These are phyloP conservation scores for Claviceps cyperi DNA, from an alignment of 2,329 filamentous ascomycete genomes.

Conservation along the genomic window DNA sequence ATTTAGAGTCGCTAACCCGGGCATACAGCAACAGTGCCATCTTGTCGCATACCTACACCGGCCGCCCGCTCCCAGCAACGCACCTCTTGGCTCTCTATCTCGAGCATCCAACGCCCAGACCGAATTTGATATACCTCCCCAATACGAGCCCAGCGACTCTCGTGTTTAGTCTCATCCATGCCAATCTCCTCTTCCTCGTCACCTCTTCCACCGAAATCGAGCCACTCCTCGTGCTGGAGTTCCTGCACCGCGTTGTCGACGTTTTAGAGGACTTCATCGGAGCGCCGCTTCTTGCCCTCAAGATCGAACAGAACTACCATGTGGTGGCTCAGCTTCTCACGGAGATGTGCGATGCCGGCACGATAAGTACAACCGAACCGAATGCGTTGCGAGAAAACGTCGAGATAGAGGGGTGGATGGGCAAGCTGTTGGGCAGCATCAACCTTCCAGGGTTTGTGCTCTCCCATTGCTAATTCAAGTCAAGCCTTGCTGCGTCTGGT, in stretches of 20 bases:
- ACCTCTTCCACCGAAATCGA: constrained; percentile 79
- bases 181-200: constrained; percentile 72
- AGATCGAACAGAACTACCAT: constrained; percentile 84
- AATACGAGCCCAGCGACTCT: constrained; percentile 74
- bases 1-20: neutral
- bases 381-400: constrained; percentile 86
- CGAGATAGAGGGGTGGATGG: constrained; percentile 80
- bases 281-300: constrained; percentile 67
- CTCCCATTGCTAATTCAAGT: no score
- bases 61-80: constrained; percentile 60
- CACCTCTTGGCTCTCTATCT: constrained; percentile 78
- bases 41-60: constrained; percentile 78
- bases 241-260: constrained; percentile 85
- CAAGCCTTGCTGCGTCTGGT: neutral
- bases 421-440: constrained; percentile 76
- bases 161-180: constrained; percentile 76
- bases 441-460: constrained; percentile 55
- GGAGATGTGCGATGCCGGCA: constrained; percentile 92
- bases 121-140: constrained; percentile 73
- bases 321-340: constrained; percentile 82
- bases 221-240: constrained; percentile 80
- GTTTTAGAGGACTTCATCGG: constrained; percentile 89
- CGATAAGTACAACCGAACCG: constrained; percentile 79
- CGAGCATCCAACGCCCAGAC: constrained; percentile 63
- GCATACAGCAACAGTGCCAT: constrained; percentile 40